Percentiles rank a stretch among this genome's conserved stretches.
phyloP scores from a whole-genome alignment of 2,329 filamentous ascomycete species.

The Metarhizium anisopliae region DNA sequence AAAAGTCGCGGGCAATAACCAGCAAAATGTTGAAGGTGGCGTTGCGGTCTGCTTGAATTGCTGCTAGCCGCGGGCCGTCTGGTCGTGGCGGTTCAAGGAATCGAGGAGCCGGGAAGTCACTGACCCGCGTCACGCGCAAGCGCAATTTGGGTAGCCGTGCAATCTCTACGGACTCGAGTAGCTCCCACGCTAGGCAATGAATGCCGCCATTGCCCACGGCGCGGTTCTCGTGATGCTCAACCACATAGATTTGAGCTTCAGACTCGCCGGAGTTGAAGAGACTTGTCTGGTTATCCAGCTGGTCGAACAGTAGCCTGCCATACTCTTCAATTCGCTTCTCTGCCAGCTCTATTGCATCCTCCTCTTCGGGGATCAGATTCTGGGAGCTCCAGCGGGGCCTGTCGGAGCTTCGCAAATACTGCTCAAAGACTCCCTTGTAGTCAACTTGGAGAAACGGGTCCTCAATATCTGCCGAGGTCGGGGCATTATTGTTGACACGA shows the following conservation, averaged over 20 bases:
- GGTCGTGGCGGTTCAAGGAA: constrained; percentile 2
- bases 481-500: constrained; percentile 10
- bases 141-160: constrained; percentile 11
- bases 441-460: constrained; percentile 17
- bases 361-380: constrained; percentile 8
- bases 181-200: constrained; percentile 20
- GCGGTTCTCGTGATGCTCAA: constrained; percentile 15
- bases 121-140: constrained; percentile 16
- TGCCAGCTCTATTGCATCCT: constrained; percentile 7
- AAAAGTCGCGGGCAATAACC: constrained; percentile 19
- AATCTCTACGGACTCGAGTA: constrained; percentile 14
- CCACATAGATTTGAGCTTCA: constrained; percentile 15
- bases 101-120: constrained; percentile 12
- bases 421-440: constrained; percentile 16
- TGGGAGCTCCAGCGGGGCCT: constrained; percentile 12
- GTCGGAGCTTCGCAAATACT: constrained; percentile 17
- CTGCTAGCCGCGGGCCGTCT: constrained; percentile 9
- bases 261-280: constrained; percentile 7
- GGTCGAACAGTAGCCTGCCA: constrained; percentile 11
- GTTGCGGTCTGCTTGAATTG: constrained; percentile 11
- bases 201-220: constrained; percentile 9
- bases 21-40: constrained; percentile 16
- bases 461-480: constrained; percentile 8
- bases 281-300: constrained; percentile 9
- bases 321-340: constrained; percentile 15